Evolutionary conservation across 169 alveolate species (phyloP), one percentile per base, ranked within the genome.

Genomic region (Cryptosporidium muris): DNA sequence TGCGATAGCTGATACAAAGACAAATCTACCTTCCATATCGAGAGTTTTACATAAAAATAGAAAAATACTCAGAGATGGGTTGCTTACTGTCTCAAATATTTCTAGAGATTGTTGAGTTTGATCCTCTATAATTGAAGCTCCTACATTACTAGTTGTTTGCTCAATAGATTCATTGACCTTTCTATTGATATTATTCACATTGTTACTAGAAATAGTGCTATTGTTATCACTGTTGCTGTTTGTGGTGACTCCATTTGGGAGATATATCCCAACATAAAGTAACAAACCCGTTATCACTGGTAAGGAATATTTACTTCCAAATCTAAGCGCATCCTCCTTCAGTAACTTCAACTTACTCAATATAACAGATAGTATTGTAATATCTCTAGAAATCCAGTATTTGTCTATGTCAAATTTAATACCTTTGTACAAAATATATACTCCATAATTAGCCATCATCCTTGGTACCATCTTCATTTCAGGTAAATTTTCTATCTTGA

Each of bases 1-100:
- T 43, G 97, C 93, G 40, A 98, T 92, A 9, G 98, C 94, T 63
- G 97, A 94, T 40, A 98, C 68, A 60, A 97, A 88, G 66, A 89
- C 92, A 82, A 88, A 56, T 88, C 95, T 54, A 14, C 97, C 97
- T 80, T 92, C 95, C 92, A 89, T 88, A 51, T 95, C 95, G 52
- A 93, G 74, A 40, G 88, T 82, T 54, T 90, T 88, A 14, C 91
- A 80, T 51, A 94, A 81, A 81, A 91, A 93, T 80, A 92, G 65
- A 37, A 92, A 80, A 42, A 94, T 81, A 60, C 91, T 91, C 54
- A 93, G 88, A 6, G 95, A 81, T 38, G 95, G 93, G 66, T 89
- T 88, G 34, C 80, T 65, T 47, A 67, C 2, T 3, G 58, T 25
- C 9, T 74, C 85, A 6, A 42, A 12, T 2, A 36, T n/a, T 12